phyloP scores from a whole-genome alignment of 495 filamentous ascomycete species.

The Podospora appendiculata region DNA sequence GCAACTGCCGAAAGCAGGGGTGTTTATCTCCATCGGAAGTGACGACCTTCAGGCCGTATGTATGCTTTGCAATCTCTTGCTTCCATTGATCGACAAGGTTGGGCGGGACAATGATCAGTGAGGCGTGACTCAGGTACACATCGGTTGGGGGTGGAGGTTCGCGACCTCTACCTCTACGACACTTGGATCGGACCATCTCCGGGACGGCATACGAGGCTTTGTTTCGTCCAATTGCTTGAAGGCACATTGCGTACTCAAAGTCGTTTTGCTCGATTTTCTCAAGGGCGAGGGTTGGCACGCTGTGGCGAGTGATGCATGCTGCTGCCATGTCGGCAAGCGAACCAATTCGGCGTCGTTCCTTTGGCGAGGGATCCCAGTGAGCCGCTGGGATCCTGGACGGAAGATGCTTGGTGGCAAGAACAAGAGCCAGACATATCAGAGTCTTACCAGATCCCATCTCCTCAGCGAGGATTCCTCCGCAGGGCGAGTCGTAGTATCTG shows the following conservation, averaged over 20 bases:
- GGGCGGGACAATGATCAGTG: conserved; percentile 59
- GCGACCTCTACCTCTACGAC: conserved; percentile 17
- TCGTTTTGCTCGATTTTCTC: conserved; percentile 16
- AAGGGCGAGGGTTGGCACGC: conserved; percentile 22
- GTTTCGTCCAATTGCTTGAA: conserved; percentile 46
- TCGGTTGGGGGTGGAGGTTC: conserved; percentile 28
- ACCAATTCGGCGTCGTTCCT: conserved; percentile 13
- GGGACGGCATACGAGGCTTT: conserved; percentile 47
- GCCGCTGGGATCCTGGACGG: conserved; percentile 53
- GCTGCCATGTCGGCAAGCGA: conserved; percentile 59
- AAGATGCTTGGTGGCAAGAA: conserved; percentile 71
- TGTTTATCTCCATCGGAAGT: too few species aligned
- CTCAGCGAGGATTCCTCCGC: conserved; percentile 71
- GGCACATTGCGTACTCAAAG: conserved; percentile 40
- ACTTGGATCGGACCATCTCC: conserved; percentile 32
- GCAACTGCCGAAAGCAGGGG: conserved; percentile 31
- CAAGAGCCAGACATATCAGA: conserved; percentile 73
- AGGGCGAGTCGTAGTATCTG: conserved; percentile 62
- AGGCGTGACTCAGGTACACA: conserved; percentile 58
- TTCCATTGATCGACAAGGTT: conserved; percentile 69
- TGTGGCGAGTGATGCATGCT: conserved; percentile 53
- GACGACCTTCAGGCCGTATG: conserved; percentile 50
- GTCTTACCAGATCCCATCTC: conserved; percentile 79
- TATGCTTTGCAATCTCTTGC: conserved; percentile 61
- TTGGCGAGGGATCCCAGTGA: conserved; percentile 1